Percentiles rank a stretch among this genome's conserved stretches.
These are phyloP conservation scores for Mycena citricolor DNA, from an alignment of 1,284 basidiomycete species.

Conservation along the genomic window DNA sequence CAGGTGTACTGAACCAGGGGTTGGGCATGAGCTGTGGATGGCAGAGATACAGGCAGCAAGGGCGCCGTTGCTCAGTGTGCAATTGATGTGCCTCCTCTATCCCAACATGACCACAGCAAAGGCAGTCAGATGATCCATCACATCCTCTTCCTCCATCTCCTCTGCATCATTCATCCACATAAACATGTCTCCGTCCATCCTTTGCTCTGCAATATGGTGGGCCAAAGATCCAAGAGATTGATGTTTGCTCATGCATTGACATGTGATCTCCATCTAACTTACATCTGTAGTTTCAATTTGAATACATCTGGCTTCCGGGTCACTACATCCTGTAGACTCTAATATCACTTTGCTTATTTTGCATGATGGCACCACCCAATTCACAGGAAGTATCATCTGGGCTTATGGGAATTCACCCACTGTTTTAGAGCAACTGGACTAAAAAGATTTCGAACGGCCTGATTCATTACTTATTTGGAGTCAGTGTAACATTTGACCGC, in stretches of 20 bases:
- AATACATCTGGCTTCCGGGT: background rate
- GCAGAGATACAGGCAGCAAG: slow-evolving; percentile 26
- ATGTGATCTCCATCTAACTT: no score
- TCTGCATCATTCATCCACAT: background rate
- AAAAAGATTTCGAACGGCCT: no score
- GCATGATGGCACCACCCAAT: background rate
- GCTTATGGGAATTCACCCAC: slow-evolving; percentile 13
- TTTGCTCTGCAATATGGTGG: background rate
- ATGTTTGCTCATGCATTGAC: no score
- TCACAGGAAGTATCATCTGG: background rate
- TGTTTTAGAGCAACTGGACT: no score
- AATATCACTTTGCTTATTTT: slow-evolving; percentile 1
- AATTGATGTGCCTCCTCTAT: background rate
- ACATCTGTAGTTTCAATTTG: no score
- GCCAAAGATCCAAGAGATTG: background rate
- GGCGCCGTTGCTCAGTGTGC: background rate
- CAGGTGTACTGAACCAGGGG: slow-evolving; percentile 35
- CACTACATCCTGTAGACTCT: background rate
- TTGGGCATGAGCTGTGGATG: slow-evolving; percentile 34
- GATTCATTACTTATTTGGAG: no score
- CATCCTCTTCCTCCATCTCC: background rate
- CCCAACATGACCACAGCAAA: slow-evolving; percentile 21
- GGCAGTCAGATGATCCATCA: slow-evolving; percentile 18
- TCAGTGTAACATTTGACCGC: no score
- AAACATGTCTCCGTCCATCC: slow-evolving; percentile 2